These are phyloP conservation scores for Quercus tomentella DNA, from an alignment of 331 rosid genomes.

Conservation along the genomic window DNA sequence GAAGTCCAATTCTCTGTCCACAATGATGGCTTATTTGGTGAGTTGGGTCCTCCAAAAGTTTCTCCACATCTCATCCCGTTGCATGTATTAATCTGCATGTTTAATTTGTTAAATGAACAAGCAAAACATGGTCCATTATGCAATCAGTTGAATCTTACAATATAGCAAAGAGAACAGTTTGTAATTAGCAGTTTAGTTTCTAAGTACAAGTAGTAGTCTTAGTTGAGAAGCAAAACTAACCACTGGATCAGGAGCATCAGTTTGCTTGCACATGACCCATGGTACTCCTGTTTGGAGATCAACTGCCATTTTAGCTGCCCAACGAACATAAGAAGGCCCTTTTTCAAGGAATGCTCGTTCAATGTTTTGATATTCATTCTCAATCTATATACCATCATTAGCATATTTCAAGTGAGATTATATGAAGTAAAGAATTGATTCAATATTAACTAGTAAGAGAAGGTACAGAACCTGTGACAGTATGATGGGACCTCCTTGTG, in stretches of 20 bases:
- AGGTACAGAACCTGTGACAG: constrained; percentile 45
- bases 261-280: constrained; percentile 76
- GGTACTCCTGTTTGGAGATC: constrained; percentile 59
- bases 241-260: constrained; percentile 68
- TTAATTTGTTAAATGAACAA: not conserved
- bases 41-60: constrained; percentile 61
- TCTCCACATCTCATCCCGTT: constrained; percentile 74
- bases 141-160: not conserved
- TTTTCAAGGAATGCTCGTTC: constrained; percentile 42
- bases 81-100: constrained; percentile 65
- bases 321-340: constrained; percentile 41
- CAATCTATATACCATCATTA: constrained; percentile 36
- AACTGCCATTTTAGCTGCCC: constrained; percentile 71
- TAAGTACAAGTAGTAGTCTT: too few species aligned
- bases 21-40: constrained; percentile 54
- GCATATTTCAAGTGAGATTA: not conserved
- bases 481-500: constrained; percentile 88
- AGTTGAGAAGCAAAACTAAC: constrained; percentile 22
- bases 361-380: constrained; percentile 64
- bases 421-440: not conserved
- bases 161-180: too few species aligned
- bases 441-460: not conserved
- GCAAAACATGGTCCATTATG: not conserved
- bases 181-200: too few species aligned
- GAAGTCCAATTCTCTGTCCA: constrained; percentile 92